Percentiles rank a stretch among this genome's conserved stretches.
Evolutionary conservation across 129 eudicot genomes (phyloP).

Genomic region (Chrysanthemum seticuspe): DNA sequence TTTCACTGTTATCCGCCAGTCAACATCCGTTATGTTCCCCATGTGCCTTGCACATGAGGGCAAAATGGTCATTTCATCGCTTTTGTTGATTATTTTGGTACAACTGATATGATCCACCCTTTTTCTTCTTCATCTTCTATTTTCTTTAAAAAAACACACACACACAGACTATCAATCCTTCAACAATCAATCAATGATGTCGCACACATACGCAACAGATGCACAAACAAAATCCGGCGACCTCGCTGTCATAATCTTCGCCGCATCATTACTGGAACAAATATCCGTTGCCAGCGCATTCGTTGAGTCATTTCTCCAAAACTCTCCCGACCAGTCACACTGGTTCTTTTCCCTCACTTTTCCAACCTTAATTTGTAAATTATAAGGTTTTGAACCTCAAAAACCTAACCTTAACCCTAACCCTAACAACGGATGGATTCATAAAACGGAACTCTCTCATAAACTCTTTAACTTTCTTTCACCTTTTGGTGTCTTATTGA

Average conservation of each 20-base stretch:
- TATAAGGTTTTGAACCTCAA: slow-evolving; percentile 61
- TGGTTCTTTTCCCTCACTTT: not conserved
- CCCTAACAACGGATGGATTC: too few relatives aligned
- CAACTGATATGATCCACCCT: too few relatives aligned
- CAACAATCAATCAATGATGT: slow-evolving; percentile 29
- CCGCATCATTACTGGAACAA: slow-evolving; percentile 60
- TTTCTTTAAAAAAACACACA: slow-evolving; percentile 11
- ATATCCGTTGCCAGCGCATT: slow-evolving; percentile 44
- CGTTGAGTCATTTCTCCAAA: not conserved
- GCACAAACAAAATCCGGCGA: slow-evolving; percentile 70
- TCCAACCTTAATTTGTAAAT: slow-evolving; percentile 58
- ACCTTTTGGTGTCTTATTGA: slow-evolving; percentile 61
- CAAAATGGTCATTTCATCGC: too few relatives aligned
- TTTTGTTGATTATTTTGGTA: too few relatives aligned
- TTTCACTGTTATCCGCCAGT: too few relatives aligned
- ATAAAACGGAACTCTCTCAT: slow-evolving; percentile 42
- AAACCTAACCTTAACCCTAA: slow-evolving; percentile 37
- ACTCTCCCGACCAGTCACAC: not conserved
- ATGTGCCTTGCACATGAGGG: too few relatives aligned
- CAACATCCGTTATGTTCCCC: too few relatives aligned
- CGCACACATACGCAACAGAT: slow-evolving; percentile 69
- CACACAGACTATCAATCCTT: not conserved
- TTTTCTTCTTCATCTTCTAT: slow-evolving; percentile 12
- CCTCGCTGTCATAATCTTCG: slow-evolving; percentile 57
- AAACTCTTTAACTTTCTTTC: slow-evolving; percentile 56